Base-by-base conservation (phyloP, 129 eudicot genomes). In the Centella asiatica region DNA sequence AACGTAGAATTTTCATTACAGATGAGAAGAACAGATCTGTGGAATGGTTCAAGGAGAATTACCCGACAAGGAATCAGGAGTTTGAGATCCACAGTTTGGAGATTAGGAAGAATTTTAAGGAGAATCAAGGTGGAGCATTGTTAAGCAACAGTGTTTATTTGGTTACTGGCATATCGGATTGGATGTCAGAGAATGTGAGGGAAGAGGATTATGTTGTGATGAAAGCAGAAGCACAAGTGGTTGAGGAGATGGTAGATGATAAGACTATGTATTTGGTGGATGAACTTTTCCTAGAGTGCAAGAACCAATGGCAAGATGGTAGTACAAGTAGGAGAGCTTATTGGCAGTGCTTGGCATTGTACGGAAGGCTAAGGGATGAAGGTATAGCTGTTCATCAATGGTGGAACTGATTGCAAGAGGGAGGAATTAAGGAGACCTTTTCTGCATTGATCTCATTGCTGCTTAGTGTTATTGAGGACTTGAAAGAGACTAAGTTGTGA, bases 211-310 rank as follows among this genome's bases (percentile, higher is more conserved):
- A 76, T 18, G 90, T 87, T 11, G 95, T 87, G 33, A 87, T 87
- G 90, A 87, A 83, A 63, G 90, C 88, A n/a, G 95, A 83, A 44
- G 88, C 89, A 1, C 82, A 86, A 70, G 75, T 82, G 37, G 95
- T 74, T 26, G 89, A 86, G 65, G 82, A 79, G 52, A 65, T 86
- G 84, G 44, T 79, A 26, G 82, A 51, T 63, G 76, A 50, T 48
- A 65, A 77, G 53, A 72, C 80, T 10, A 75, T 83, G 47, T 68
- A 25, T 67, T 65, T 87, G 36, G 87, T 87, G 6, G 92, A 80
- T 56, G 88, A 87, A 70, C 61, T 88, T 57, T 88, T 82, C 37
- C 58, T 75, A 65, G 85, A 78, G 79, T 88, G 89, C 59, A 84
- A 64, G 61, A 66, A 80, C 71, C 72, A 76, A 54, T 65, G 76